Evolutionary conservation across 73 alveolate genomes (phyloP).

Genomic region (Effrenium voratum): DNA sequence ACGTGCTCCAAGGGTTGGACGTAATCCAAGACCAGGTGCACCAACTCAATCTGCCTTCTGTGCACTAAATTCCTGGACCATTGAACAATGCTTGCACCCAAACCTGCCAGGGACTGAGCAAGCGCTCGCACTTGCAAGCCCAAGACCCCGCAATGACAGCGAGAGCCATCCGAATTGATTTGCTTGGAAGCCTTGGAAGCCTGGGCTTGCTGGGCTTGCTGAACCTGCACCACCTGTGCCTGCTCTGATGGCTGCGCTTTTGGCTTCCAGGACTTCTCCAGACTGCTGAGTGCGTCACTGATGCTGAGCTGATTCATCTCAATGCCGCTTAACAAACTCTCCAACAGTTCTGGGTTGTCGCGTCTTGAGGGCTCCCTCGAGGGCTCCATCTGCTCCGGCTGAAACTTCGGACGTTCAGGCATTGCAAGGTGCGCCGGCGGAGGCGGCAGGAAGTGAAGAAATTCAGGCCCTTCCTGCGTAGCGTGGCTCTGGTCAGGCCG

Average conservation of each 20-base stretch:
- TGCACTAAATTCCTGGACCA: slow-evolving; percentile 37
- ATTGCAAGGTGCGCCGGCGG: too few relatives aligned
- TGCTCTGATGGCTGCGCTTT: background rate
- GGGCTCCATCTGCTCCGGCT: too few relatives aligned
- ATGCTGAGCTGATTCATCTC: slow-evolving; percentile 68
- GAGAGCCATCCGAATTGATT: background rate
- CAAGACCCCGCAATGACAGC: slow-evolving; percentile 39
- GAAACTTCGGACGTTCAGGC: too few relatives aligned
- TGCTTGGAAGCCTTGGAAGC: background rate
- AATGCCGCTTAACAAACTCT: slow-evolving; percentile 29
- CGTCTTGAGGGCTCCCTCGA: too few relatives aligned
- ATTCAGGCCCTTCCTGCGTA: too few relatives aligned
- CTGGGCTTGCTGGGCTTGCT: background rate
- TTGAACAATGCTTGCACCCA: slow-evolving; percentile 55
- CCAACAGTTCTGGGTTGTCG: slow-evolving; percentile 7
- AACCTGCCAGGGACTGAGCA: slow-evolving; percentile 50
- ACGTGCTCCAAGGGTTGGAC: slow-evolving; percentile 63
- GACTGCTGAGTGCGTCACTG: slow-evolving; percentile 35
- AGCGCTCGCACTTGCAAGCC: slow-evolving; percentile 81
- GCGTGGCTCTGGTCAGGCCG: too few relatives aligned
- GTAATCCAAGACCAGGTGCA: slow-evolving; percentile 36
- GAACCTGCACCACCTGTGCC: background rate
- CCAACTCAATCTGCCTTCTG: slow-evolving; percentile 44
- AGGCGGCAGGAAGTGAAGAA: too few relatives aligned
- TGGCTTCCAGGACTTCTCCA: too few relatives aligned